Percentiles rank a stretch among this genome's conserved stretches.
These are phyloP conservation scores for Juncus effusus DNA, from an alignment of 176 grass and related monocot genomes.

Conservation along the genomic window DNA sequence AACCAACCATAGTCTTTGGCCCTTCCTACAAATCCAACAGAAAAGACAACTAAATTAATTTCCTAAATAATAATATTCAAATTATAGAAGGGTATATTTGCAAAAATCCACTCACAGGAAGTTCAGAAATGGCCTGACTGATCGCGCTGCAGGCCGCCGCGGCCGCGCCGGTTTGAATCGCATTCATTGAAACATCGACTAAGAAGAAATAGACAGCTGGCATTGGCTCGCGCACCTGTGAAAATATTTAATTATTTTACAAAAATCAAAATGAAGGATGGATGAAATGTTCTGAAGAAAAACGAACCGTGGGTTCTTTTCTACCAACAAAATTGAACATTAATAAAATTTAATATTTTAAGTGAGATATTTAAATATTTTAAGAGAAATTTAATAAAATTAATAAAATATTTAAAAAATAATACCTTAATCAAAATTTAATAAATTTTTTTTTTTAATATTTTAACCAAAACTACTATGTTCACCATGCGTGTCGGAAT, in stretches of 20 bases:
- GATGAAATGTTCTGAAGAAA: background rate
- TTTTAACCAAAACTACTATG: too few relatives aligned
- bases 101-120: slow-evolving; percentile 60
- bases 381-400: slow-evolving; percentile 4
- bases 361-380: background rate
- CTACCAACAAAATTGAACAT: background rate
- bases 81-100: background rate
- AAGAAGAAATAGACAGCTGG: slow-evolving; percentile 96
- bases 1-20: slow-evolving; percentile 78
- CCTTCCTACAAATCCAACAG: slow-evolving; percentile 60
- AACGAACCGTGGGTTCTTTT: background rate
- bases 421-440: too few relatives aligned
- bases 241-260: slow-evolving; percentile 28
- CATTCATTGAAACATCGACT: slow-evolving; percentile 94
- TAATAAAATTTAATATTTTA: slow-evolving; percentile 11
- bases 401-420: background rate
- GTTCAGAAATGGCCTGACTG: slow-evolving; percentile 66
- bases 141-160: slow-evolving; percentile 96
- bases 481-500: too few relatives aligned
- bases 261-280: slow-evolving; percentile 7
- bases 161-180: slow-evolving; percentile 78
- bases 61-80: slow-evolving; percentile 15
- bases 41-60: background rate
- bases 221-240: slow-evolving; percentile 95
- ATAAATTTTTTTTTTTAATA: too few relatives aligned